Evolutionary conservation across 352 stramenopile species (phyloP), one percentile per base, ranked within the genome.

Genomic region (Phytopythium mirpurense): DNA sequence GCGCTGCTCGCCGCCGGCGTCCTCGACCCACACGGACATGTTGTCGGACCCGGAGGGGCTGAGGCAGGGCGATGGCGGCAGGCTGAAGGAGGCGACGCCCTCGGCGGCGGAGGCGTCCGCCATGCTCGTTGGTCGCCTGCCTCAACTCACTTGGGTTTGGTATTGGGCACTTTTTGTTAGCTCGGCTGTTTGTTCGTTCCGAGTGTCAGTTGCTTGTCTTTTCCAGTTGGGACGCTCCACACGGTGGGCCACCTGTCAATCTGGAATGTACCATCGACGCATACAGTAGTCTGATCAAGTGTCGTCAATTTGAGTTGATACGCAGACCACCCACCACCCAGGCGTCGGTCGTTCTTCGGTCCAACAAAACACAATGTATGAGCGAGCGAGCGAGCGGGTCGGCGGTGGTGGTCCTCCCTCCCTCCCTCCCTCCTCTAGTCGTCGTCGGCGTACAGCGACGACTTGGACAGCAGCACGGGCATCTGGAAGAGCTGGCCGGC

Each of bases 401-500:
- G n/a, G n/a, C n/a, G n/a, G n/a, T n/a, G n/a, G n/a, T n/a, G n/a
- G n/a, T n/a, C n/a, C 41, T 16, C 27, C 26, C 18, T 24, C 6
- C 2, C 10, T 10, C 1, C 10, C 14, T 54, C 65, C 12, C 15
- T 3, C 11, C 19, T 54, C 66, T 86, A 95, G 52, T 93, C 83
- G 59, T 93, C 84, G 51, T 95, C 84, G 5, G 78, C 78, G 56
- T 95, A 95, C 44, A 92, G 51, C 27, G 83, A 93, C 32, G 84
- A 92, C 66, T 95, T 95, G 59, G 83, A 92, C 31, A 95, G 55
- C 31, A 95, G 72, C 50, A 92, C 77, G 32, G 85, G 85, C 74
- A 95, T 88, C 51, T 83, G 71, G 63, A 95, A 92, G 9, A 76
- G 59, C 54, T 92, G 67, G 5, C 83, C 83, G 12, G 70, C 66